Base-by-base conservation (phyloP, 305 asterid species). In the Fraxinus xanthoxyloides region DNA sequence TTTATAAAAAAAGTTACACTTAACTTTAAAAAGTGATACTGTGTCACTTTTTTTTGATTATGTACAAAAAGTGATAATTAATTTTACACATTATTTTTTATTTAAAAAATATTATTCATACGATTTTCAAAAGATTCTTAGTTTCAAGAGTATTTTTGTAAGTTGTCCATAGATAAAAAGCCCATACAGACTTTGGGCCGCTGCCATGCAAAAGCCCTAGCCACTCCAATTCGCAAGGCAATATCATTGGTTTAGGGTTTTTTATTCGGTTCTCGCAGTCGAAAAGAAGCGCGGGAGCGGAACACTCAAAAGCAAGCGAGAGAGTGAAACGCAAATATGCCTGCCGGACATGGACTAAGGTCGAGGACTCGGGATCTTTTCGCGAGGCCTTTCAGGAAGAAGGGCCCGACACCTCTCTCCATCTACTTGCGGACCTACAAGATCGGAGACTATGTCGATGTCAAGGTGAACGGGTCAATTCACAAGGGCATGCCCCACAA, bases 311-410 rank as follows among this genome's bases (percentile, higher is more conserved):
- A 48, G 21, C 59, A 15, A 15, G 19, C 21, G 21, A 15, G 7
- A 48, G 21, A 3, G 23, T 46, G 84, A 77, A 81, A 40, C 76
- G 32, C 7, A 72, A 84, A 34, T 19, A 88, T 88, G 91, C 91
- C 91, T 65, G 91, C 91, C 2, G 91, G 91, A 10, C 91, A 88
- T 26, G 91, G 91, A 2, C 3, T 87, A 19, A 76, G 91, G 69
- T 5, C 91, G 26, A 79, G 91, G 34, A 88, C 91, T 0, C 72
- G 90, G 26, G 90, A 87, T 84, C 67, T 63, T 72, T 89, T 89
- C 87, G 31, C 90, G 2, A 81, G 91, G 2, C 89, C 87, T 0
- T 89, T 89, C 85, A 89, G 91, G 61, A 89, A 87, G 90, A 78
- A 79, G 24, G 91, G 91, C 7, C 59, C 21, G 2, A 15, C 21